Conservation (phyloP, 768 basidiomycete genomes). For the Pleurotus platypus region DNA sequence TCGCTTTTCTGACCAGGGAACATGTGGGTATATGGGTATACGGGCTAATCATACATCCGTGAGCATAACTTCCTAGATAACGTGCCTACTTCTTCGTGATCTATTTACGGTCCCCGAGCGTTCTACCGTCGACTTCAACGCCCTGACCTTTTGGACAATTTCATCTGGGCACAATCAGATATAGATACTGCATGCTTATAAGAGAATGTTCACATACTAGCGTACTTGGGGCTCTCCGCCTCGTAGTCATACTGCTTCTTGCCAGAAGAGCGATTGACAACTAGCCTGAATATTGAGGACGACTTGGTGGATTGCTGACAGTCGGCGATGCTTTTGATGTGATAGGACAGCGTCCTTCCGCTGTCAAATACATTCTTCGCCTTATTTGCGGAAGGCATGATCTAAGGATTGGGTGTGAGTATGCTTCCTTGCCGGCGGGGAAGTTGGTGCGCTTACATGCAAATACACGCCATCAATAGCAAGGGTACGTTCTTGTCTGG, state of each 20-base stretch:
- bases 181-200: constrained; percentile 3
- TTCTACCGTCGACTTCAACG: constrained; percentile 62
- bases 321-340: constrained; percentile 81
- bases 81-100: constrained; percentile 61
- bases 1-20: too few relatives aligned
- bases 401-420: constrained; percentile 36
- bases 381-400: constrained; percentile 83
- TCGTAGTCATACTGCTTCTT: constrained; percentile 98
- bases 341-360: constrained; percentile 89
- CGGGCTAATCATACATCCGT: too few relatives aligned
- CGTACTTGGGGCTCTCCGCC: constrained; percentile 80
- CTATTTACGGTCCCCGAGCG: constrained; percentile 61
- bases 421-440: not conserved
- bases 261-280: constrained; percentile 68
- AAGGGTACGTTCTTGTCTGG: constrained; percentile 84
- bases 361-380: constrained; percentile 81
- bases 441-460: constrained; percentile 43
- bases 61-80: constrained; percentile 24
- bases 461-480: constrained; percentile 96
- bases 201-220: constrained; percentile 46
- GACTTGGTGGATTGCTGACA: constrained; percentile 83
- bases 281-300: constrained; percentile 83
- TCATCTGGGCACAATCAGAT: constrained; percentile 42
- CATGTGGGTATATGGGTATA: too few relatives aligned
- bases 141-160: constrained; percentile 71